A percentile compares a stretch with the other conserved stretches of the same genome.
These are phyloP conservation scores for Discostella stelligera DNA, from an alignment of 352 stramenopile genomes.

Conservation along the genomic window DNA sequence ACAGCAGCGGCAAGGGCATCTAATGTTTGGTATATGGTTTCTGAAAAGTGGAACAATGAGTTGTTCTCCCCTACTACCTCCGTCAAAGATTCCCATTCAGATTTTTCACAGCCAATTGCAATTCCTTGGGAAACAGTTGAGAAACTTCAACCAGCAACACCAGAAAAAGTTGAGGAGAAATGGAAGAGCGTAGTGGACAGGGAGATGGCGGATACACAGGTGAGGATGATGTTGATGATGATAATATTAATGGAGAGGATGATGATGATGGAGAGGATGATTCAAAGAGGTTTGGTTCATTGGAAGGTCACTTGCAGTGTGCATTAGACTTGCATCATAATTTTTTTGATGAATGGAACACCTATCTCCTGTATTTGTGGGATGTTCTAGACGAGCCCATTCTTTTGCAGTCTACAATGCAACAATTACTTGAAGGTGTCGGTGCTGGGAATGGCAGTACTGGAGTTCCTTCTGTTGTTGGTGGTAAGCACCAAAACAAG, in stretches of 20 bases:
- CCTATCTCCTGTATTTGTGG: conserved; percentile 3
- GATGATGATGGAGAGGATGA: neutral
- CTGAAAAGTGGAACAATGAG: neutral
- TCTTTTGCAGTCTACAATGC: neutral
- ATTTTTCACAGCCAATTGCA: neutral
- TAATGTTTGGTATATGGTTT: conserved; percentile 14
- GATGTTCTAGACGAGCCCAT: no score
- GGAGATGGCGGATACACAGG: conserved; percentile 4
- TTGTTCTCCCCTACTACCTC: neutral
- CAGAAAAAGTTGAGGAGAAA: conserved; percentile 5
- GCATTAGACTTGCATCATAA: conserved; percentile 4
- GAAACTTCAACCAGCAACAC: neutral
- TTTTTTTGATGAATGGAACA: conserved; percentile 1
- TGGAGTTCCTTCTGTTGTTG: no score
- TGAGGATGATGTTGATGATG: neutral
- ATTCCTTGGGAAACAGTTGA: neutral
- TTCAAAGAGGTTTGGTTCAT: neutral
- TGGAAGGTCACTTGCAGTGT: neutral
- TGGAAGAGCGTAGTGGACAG: conserved; percentile 4
- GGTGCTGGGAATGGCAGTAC: no score
- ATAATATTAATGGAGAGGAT: neutral
- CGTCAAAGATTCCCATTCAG: neutral
- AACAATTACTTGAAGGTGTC: no score
- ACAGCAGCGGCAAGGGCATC: neutral
- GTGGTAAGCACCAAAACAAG: no score